Conservation (phyloP, 2,329 filamentous ascomycete species). For the Diaporthe vexans region DNA sequence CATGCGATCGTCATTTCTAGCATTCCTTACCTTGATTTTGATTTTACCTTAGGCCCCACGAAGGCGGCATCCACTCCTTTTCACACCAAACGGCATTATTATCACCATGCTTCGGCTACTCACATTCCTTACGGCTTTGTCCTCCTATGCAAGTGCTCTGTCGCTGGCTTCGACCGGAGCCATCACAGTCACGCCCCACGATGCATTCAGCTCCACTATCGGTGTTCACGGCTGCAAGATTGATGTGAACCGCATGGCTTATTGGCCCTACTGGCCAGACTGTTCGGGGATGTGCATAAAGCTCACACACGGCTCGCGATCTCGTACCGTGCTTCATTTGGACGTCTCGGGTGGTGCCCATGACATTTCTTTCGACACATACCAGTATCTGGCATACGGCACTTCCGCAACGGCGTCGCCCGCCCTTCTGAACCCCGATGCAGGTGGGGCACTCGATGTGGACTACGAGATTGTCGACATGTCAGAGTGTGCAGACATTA, state of each 20-base stretch:
- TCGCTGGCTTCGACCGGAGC: conserved; percentile 30
- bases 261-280: conserved; percentile 68
- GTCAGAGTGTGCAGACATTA: conserved; percentile 63
- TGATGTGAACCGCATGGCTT: conserved; percentile 72
- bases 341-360: conserved; percentile 69
- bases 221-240: conserved; percentile 73
- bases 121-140: not conserved
- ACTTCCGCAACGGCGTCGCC: conserved; percentile 55
- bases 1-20: not conserved
- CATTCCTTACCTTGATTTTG: not conserved
- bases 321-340: conserved; percentile 70
- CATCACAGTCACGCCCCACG: conserved; percentile 66
- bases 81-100: not conserved
- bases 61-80: conserved; percentile 21
- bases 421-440: conserved; percentile 53
- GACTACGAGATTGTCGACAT: conserved; percentile 61
- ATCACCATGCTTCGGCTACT: not conserved
- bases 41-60: not conserved
- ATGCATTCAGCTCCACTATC: conserved; percentile 68
- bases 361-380: conserved; percentile 74
- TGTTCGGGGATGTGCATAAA: conserved; percentile 71
- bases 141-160: not conserved
- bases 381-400: conserved; percentile 70
- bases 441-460: conserved; percentile 66
- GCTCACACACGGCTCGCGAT: conserved; percentile 60